Evolutionary conservation across 192 early-diverging fungal genomes (phyloP).

Genomic region (Radiomyces spectabilis): DNA sequence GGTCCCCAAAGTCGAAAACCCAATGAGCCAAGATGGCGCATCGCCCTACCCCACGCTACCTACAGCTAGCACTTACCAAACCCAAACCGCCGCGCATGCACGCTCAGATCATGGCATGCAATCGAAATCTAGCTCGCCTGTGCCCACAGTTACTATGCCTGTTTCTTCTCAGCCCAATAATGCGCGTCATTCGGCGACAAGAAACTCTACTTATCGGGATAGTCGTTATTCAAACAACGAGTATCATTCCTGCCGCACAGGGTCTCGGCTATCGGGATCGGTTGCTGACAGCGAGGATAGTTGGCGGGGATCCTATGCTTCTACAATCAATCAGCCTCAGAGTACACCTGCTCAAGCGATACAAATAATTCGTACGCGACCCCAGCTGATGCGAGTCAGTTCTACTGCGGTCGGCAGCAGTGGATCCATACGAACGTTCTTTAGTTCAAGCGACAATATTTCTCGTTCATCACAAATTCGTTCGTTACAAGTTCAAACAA

Average conservation of each 20-base stretch:
- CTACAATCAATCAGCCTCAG: background rate
- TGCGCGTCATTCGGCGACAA: background rate
- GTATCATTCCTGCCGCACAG: background rate
- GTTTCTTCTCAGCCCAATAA: too few species aligned
- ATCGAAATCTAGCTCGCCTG: too few species aligned
- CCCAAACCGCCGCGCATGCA: too few species aligned
- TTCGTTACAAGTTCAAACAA: background rate
- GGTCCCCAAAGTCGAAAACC: background rate
- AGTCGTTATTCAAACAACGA: conserved; percentile 1
- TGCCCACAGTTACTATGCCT: too few species aligned
- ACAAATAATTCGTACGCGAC: background rate
- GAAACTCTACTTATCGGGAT: background rate
- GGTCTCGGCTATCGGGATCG: background rate
- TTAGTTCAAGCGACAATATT: conserved; percentile 1
- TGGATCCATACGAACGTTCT: conserved; percentile 1
- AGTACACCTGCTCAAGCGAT: background rate
- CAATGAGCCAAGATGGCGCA: too few species aligned
- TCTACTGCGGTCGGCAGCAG: background rate
- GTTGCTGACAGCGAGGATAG: background rate
- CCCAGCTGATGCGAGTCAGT: conserved; percentile 3
- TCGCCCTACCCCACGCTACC: too few species aligned
- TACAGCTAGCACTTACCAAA: too few species aligned
- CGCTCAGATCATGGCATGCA: too few species aligned
- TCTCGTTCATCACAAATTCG: background rate
- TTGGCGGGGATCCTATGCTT: too few species aligned